These are phyloP conservation scores for Ottelia alismoides DNA, from an alignment of 106 monocot genomes.

Conservation along the genomic window DNA sequence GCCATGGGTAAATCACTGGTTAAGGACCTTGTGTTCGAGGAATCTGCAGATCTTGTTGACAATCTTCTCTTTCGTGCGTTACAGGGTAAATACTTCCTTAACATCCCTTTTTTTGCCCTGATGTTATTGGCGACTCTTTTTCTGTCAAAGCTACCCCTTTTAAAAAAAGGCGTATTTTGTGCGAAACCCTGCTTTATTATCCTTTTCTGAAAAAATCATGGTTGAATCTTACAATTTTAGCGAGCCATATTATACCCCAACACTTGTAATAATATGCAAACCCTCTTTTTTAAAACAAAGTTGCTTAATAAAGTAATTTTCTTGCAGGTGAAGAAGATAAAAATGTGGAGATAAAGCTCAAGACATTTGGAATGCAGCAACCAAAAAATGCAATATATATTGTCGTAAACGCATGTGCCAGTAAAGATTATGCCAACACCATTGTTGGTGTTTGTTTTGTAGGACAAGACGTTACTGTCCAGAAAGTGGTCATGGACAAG, in stretches of 20 bases:
- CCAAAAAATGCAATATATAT: slow-evolving; percentile 50
- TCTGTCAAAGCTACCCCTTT: no score
- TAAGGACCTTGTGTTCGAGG: slow-evolving; percentile 68
- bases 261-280: no score
- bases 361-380: slow-evolving; percentile 57
- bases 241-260: no score
- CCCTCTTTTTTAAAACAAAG: no score
- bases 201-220: no score
- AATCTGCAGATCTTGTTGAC: slow-evolving; percentile 46
- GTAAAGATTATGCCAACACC: slow-evolving; percentile 61
- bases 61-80: slow-evolving; percentile 62
- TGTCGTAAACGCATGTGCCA: slow-evolving; percentile 89
- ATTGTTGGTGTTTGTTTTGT: slow-evolving; percentile 93
- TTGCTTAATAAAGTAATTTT: no score
- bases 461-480: slow-evolving; percentile 87
- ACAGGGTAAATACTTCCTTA: no score
- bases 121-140: no score
- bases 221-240: no score
- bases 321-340: slow-evolving; percentile 89
- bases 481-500: slow-evolving; percentile 92
- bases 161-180: no score
- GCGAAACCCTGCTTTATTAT: no score
- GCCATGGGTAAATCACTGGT: slow-evolving; percentile 90
- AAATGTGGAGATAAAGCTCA: slow-evolving; percentile 86
- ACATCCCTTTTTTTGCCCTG: no score